Evolutionary conservation across 768 basidiomycete genomes (phyloP).

Genomic region (Psilocybe cubensis): DNA sequence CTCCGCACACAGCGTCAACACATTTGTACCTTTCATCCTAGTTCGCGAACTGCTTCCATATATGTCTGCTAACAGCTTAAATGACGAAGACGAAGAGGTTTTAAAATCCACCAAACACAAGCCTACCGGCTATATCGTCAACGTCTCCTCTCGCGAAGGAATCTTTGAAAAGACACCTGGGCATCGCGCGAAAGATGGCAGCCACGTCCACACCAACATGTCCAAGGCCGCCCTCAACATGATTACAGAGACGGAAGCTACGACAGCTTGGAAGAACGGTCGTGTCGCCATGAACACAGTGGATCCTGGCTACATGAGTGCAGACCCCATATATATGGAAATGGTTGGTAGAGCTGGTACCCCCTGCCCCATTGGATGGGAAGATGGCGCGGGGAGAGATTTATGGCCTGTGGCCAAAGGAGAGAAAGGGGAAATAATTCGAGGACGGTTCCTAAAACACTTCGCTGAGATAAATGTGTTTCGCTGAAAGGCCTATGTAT

Average conservation of each 20-base stretch:
- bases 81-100: neutral
- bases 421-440: slow-evolving; percentile 30
- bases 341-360: slow-evolving; percentile 24
- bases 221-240: slow-evolving; percentile 42
- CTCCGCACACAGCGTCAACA: slow-evolving; percentile 38
- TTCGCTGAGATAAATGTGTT: slow-evolving; percentile 25
- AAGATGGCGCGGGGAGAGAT: slow-evolving; percentile 36
- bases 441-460: slow-evolving; percentile 40
- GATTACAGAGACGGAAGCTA: slow-evolving; percentile 38
- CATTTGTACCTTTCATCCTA: slow-evolving; percentile 40
- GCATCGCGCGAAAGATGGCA: slow-evolving; percentile 26
- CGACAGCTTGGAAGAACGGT: slow-evolving; percentile 28
- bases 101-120: neutral
- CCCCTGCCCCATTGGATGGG: slow-evolving; percentile 34
- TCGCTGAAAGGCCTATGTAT: neutral
- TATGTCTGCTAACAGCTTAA: slow-evolving; percentile 18
- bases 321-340: slow-evolving; percentile 34
- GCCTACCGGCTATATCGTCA: slow-evolving; percentile 31
- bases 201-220: slow-evolving; percentile 42
- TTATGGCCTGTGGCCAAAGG: slow-evolving; percentile 37
- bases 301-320: slow-evolving; percentile 41
- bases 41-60: slow-evolving; percentile 34
- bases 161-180: slow-evolving; percentile 30
- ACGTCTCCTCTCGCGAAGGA: slow-evolving; percentile 40
- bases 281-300: slow-evolving; percentile 36